These are phyloP conservation scores for Tetradesmus obliquus DNA, from an alignment of 139 green algal species.

Conservation along the genomic window DNA sequence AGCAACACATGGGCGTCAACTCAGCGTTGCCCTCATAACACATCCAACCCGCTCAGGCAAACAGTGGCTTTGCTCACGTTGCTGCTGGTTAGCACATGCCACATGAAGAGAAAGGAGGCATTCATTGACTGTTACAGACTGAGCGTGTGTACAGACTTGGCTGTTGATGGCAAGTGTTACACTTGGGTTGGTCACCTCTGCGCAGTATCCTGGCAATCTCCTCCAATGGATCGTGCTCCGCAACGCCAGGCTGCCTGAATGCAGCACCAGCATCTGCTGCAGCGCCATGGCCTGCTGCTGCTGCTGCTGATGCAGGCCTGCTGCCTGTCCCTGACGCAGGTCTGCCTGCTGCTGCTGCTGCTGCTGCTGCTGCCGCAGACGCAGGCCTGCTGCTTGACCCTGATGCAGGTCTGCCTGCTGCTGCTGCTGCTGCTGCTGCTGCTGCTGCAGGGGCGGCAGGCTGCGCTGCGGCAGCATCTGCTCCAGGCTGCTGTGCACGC, in stretches of 20 bases:
- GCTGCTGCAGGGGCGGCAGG: not conserved
- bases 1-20: not conserved
- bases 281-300: constrained; percentile 4
- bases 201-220: not conserved
- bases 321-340: not conserved
- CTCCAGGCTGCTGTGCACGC: not conserved
- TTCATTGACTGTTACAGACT: too few relatives aligned
- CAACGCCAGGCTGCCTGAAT: constrained; percentile 21
- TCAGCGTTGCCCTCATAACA: not conserved
- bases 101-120: too few relatives aligned
- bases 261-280: constrained; percentile 9
- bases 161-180: too few relatives aligned
- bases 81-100: too few relatives aligned
- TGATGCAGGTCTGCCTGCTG: not conserved
- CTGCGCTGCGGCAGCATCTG: not conserved
- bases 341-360: not conserved
- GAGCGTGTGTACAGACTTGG: too few relatives aligned
- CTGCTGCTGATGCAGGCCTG: not conserved
- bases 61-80: too few relatives aligned
- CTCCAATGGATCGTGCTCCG: constrained; percentile 5
- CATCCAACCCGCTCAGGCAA: too few relatives aligned
- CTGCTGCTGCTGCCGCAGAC: not conserved
- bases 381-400: not conserved
- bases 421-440: constrained; percentile 19
- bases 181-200: not conserved